phyloP scores from a whole-genome alignment of 208 protist genomes.

The Blechomonas ayalai region DNA sequence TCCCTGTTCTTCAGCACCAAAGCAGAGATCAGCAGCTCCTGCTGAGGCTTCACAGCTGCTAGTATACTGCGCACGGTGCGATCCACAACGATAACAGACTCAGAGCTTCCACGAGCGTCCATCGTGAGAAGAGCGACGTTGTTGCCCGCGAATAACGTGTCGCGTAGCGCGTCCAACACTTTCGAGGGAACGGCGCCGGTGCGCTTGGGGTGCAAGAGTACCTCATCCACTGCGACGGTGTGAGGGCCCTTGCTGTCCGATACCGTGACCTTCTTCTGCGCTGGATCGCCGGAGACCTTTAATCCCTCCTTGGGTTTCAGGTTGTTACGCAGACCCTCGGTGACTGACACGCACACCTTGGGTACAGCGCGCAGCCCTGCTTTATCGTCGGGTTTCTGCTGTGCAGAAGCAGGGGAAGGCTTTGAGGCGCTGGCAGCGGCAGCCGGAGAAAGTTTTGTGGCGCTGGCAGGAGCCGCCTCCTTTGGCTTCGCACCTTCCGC shows the following conservation, averaged over 20 bases:
- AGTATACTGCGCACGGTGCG: slow-evolving; percentile 32
- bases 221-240: slow-evolving; percentile 31
- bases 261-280: slow-evolving; percentile 17
- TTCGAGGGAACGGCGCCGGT: slow-evolving; percentile 16
- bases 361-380: slow-evolving; percentile 22
- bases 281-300: slow-evolving; percentile 1
- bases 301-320: slow-evolving; percentile 24
- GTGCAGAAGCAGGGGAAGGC: no score
- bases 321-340: slow-evolving; percentile 17
- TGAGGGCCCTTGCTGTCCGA: slow-evolving; percentile 29
- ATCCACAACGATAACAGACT: slow-evolving; percentile 38
- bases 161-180: slow-evolving; percentile 25
- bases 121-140: slow-evolving; percentile 44
- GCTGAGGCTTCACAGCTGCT: slow-evolving; percentile 11
- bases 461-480: no score
- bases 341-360: no score
- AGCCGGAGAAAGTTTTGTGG: no score
- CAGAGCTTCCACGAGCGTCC: slow-evolving; percentile 31
- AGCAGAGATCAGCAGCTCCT: slow-evolving; percentile 31
- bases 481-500: slow-evolving; percentile 3
- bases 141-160: slow-evolving; percentile 31
- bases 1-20: slow-evolving; percentile 20
- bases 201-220: slow-evolving; percentile 22
- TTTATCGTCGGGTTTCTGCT: no score
- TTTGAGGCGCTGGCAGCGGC: no score